A percentile compares a stretch with the other conserved stretches of the same genome.
phyloP scores from a whole-genome alignment of 108 stramenopile species.

The Fragilaria radians region DNA sequence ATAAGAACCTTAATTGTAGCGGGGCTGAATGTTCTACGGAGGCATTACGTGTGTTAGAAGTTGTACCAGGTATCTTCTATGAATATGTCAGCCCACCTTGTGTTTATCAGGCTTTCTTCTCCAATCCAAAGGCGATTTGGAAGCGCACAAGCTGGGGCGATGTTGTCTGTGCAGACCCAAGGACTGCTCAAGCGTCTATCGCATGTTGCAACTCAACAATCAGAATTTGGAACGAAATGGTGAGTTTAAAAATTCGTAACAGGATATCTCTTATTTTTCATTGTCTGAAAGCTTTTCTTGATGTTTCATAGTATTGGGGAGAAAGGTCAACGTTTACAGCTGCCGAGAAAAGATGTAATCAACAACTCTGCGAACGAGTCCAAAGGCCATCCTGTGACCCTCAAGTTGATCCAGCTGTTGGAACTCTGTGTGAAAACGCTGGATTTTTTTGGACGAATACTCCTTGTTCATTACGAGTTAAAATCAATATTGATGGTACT shows the following conservation, averaged over 20 bases:
- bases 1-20: conserved; percentile 17
- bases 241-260: not conserved
- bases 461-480: conserved; percentile 36
- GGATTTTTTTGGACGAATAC: conserved; percentile 34
- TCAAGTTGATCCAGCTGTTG: not conserved
- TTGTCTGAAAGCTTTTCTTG: not conserved
- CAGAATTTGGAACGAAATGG: not conserved
- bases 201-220: not conserved
- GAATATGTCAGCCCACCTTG: conserved; percentile 43
- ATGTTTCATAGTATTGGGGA: not conserved
- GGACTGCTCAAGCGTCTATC: not conserved
- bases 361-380: not conserved
- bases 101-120: conserved; percentile 42
- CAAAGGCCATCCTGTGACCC: not conserved
- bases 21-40: conserved; percentile 39
- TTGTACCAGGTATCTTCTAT: conserved; percentile 31
- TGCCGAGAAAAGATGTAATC: not conserved
- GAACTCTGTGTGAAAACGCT: not conserved
- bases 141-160: not conserved
- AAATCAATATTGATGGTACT: conserved; percentile 47
- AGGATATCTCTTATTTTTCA: not conserved
- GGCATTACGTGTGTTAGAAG: conserved; percentile 35
- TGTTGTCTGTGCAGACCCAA: not conserved
- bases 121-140: conserved; percentile 25
- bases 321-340: conserved; percentile 1